These are phyloP conservation scores for Escovopsis sp. DNA, from an alignment of 2,329 filamentous ascomycete genomes.

Conservation along the genomic window DNA sequence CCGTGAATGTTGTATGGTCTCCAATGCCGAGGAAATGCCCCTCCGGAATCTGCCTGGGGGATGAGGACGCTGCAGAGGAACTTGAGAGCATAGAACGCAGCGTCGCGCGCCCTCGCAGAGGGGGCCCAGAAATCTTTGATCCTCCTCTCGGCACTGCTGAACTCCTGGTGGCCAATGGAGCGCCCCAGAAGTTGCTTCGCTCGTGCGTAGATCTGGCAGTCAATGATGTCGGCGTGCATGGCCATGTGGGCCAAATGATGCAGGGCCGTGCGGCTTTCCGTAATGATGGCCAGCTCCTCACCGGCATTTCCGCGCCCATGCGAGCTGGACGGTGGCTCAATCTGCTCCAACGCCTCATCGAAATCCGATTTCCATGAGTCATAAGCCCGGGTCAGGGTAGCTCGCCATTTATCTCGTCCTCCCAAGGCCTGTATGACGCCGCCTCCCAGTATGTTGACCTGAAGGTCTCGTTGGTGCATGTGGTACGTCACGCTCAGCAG, in stretches of 20 bases:
- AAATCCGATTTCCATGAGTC: conserved; percentile 91
- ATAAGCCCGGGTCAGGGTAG: conserved; percentile 71
- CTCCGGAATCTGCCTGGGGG: conserved; percentile 25
- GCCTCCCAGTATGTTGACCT: conserved; percentile 66
- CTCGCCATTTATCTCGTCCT: conserved; percentile 81
- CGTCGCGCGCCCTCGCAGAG: conserved; percentile 74
- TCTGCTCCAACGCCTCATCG: conserved; percentile 59
- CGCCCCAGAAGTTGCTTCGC: conserved; percentile 74
- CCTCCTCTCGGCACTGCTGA: conserved; percentile 60
- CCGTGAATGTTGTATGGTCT: conserved; percentile 64
- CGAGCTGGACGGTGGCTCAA: conserved; percentile 35
- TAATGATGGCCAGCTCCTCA: conserved; percentile 49
- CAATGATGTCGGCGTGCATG: conserved; percentile 94
- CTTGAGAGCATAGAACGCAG: conserved; percentile 80
- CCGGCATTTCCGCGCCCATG: conserved; percentile 40
- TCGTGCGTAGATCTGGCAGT: conserved; percentile 89
- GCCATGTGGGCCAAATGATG: conserved; percentile 95
- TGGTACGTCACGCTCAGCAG: conserved; percentile 91
- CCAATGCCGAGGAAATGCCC: conserved; percentile 25
- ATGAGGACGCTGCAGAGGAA: conserved; percentile 77
- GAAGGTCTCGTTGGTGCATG: conserved; percentile 90
- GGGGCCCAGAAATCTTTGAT: conserved; percentile 87
- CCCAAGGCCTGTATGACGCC: conserved; percentile 65
- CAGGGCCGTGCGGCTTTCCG: conserved; percentile 76
- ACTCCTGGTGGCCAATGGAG: conserved; percentile 68